Evolutionary conservation across 495 filamentous ascomycete genomes (phyloP), one percentile per base, ranked within the genome.

Genomic region (Xylaria palmicola): DNA sequence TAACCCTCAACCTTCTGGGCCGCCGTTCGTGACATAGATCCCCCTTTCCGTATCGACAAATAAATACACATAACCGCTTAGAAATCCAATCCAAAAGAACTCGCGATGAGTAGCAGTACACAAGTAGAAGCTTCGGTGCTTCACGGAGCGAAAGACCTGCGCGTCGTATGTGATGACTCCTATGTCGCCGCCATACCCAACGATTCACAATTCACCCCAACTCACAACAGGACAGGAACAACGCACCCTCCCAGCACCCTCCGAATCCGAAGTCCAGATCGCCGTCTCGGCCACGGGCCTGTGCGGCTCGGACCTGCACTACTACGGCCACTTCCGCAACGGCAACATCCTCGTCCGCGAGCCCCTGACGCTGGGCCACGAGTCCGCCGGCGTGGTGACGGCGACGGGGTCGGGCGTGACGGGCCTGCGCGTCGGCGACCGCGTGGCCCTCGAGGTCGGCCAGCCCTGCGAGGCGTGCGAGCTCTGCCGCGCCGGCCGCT

Each of bases 391-490:
- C 40, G 63, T 84, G 5, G 75, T 88, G 29, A 79, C 75, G 1
- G 81, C 79, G 27, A 75, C 85, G 17, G 83, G 81, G 20, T 66
- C 79, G 2, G 62, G 30, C n/a, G 77, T 83, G 20, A 72, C 74
- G 0, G 44, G 63, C 9, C 64, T 88, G 13, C 65, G 73, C 29
- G 47, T 74, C 63, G 90, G 90, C 36, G 90, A 94, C 70, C 83
- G 83, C 26, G 89, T 94, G n/a, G 90, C 89, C 0, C 77, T 94
- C 17, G 90, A 94, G 77, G 88, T 91, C 66, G 90, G 90, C n/a
- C 74, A 90, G 8, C 89, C 90, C n/a, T 95, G 91, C 68, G 48
- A 81, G 26, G 65, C 77, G 44, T 95, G 91, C 71, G 76, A 80
- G 7, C 74, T 87, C 22, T 95, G 91, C 71, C 64, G 65, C 19